Percentiles rank a stretch among this genome's conserved stretches.
These are phyloP conservation scores for Eucalyptus lansdowneana DNA, from an alignment of 345 rosid species.

Conservation along the genomic window DNA sequence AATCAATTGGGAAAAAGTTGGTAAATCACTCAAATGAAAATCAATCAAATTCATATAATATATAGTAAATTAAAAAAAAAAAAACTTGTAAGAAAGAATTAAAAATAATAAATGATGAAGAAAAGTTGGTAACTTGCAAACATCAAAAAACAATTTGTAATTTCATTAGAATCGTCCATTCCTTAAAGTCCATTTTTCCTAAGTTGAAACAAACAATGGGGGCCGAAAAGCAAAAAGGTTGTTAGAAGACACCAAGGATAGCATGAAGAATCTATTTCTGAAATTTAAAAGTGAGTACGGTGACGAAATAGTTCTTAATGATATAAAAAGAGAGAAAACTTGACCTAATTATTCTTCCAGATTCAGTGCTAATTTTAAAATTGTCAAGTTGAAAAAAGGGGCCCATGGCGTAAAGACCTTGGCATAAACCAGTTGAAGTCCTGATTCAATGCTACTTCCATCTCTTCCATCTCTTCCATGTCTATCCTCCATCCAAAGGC, in stretches of 20 bases:
- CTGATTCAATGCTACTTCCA: not conserved
- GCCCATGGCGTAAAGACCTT: not conserved
- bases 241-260: not conserved
- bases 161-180: not conserved
- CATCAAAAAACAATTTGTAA: not conserved
- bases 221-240: not conserved
- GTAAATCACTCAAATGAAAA: too few relatives aligned
- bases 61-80: too few relatives aligned
- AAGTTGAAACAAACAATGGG: not conserved
- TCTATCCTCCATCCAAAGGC: not conserved
- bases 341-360: not conserved
- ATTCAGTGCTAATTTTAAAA: not conserved
- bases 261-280: not conserved
- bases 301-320: not conserved
- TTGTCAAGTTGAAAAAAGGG: not conserved
- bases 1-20: too few relatives aligned
- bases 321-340: not conserved
- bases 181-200: not conserved
- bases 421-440: not conserved
- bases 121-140: not conserved
- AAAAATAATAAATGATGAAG: too few relatives aligned
- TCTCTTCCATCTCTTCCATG: not conserved
- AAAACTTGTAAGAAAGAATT: too few relatives aligned
- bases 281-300: not conserved
- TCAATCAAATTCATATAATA: too few relatives aligned